A percentile compares a stretch with the other conserved stretches of the same genome.
These are phyloP conservation scores for Pulveroboletus frians DNA, from an alignment of 768 basidiomycete genomes.

Conservation along the genomic window DNA sequence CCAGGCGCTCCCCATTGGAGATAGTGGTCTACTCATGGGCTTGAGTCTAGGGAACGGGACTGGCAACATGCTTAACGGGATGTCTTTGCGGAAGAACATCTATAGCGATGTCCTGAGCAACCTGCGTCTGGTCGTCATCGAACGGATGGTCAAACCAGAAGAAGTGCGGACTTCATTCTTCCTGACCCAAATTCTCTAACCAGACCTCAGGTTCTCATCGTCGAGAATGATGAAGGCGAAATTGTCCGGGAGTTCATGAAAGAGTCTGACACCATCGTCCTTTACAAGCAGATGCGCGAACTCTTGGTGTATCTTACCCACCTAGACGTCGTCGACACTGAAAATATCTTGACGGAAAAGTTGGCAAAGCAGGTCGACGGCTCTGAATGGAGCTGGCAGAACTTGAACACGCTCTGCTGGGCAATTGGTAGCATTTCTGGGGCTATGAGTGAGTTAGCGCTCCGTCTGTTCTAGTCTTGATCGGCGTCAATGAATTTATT, in stretches of 20 bases:
- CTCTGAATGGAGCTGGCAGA: constrained; percentile 99
- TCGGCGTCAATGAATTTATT: background rate
- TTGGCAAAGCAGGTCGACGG: constrained; percentile 96
- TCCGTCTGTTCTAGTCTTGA: background rate
- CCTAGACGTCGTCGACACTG: constrained; percentile 92
- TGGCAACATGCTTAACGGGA: constrained; percentile 66
- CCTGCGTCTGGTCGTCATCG: constrained; percentile 90
- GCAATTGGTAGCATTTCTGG: constrained; percentile 99
- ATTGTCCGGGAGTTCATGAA: constrained; percentile 99
- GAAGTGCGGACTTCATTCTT: constrained; percentile 54
- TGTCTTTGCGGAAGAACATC: constrained; percentile 86
- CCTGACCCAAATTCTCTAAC: constrained; percentile 4
- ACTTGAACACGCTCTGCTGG: constrained; percentile 98
- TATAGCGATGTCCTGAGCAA: constrained; percentile 95
- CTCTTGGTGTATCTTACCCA: constrained; percentile 97
- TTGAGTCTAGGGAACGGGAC: constrained; percentile 69
- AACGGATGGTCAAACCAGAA: constrained; percentile 99
- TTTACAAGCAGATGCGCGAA: constrained; percentile 99
- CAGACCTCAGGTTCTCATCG: constrained; percentile 76
- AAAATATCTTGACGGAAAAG: constrained; percentile 96
- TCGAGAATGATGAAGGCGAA: constrained; percentile 99
- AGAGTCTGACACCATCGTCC: constrained; percentile 95
- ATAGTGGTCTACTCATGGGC: constrained; percentile 82
- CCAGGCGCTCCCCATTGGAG: constrained; percentile 84
- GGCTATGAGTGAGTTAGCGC: constrained; percentile 81